These are phyloP conservation scores for Aspergillus funiculosus DNA, from an alignment of 495 filamentous ascomycete genomes.

Conservation along the genomic window DNA sequence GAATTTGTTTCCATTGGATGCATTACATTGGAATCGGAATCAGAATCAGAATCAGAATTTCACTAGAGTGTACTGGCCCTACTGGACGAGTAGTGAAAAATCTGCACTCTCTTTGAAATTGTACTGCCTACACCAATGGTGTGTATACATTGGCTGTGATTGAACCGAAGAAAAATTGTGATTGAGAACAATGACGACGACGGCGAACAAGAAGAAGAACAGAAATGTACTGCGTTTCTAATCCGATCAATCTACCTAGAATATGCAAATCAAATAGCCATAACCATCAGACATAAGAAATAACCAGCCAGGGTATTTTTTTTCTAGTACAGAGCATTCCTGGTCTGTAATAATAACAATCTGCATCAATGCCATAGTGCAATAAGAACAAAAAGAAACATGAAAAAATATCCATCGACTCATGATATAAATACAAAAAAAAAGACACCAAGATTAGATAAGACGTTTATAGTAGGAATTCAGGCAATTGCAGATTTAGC, in stretches of 20 bases:
- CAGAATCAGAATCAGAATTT: no score
- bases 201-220: no score
- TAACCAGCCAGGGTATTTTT: slow-evolving; percentile 8
- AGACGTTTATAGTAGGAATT: no score
- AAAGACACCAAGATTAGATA: slow-evolving; percentile 9
- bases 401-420: slow-evolving; percentile 33
- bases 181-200: neutral
- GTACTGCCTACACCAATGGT: neutral
- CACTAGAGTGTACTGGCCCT: no score
- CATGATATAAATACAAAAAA: slow-evolving; percentile 37
- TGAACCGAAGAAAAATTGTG: neutral
- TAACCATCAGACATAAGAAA: slow-evolving; percentile 9
- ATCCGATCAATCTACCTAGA: slow-evolving; percentile 8
- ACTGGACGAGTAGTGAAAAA: neutral
- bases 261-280: slow-evolving; percentile 6
- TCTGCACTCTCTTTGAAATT: neutral
- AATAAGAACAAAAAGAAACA: slow-evolving; percentile 20
- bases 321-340: slow-evolving; percentile 4
- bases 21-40: no score
- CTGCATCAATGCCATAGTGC: slow-evolving; percentile 12
- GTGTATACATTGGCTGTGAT: neutral
- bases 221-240: slow-evolving; percentile 1
- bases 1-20: no score
- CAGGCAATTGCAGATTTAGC: slow-evolving; percentile 46
- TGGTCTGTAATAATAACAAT: slow-evolving; percentile 3